Evolutionary conservation across 345 rosid species (phyloP).

Genomic region (Gossypium sturtianum): DNA sequence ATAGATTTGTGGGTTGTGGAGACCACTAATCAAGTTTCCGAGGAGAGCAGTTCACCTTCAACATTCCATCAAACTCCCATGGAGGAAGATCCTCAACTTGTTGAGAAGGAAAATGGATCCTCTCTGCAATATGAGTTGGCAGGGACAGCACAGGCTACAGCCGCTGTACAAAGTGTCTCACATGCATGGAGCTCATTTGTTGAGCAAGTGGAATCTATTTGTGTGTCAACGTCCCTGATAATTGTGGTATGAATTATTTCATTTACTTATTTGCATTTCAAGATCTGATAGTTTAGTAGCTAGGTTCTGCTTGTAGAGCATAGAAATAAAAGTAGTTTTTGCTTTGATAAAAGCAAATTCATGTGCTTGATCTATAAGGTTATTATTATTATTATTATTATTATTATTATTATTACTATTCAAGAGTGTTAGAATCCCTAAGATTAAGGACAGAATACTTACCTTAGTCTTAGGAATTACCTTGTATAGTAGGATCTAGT

Average conservation of each 20-base stretch:
- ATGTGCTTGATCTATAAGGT: neutral
- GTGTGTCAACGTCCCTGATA: constrained; percentile 71
- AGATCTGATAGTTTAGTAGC: neutral
- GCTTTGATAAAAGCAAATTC: neutral
- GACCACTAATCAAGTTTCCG: constrained; percentile 25
- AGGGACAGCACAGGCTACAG: constrained; percentile 24
- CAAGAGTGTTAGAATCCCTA: too few species aligned
- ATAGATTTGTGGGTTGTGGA: constrained; percentile 93
- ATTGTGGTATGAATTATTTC: constrained; percentile 56
- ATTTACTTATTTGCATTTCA: neutral
- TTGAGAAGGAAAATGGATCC: constrained; percentile 17
- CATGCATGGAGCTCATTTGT: constrained; percentile 77
- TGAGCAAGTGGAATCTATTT: constrained; percentile 78
- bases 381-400: too few species aligned
- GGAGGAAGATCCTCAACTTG: constrained; percentile 25
- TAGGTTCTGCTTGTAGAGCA: neutral
- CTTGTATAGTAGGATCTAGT: too few species aligned
- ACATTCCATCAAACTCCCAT: constrained; percentile 13
- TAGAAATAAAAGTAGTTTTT: neutral
- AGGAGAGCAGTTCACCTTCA: constrained; percentile 23
- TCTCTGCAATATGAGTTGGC: constrained; percentile 18
- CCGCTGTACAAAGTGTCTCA: constrained; percentile 36
- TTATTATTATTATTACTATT: too few species aligned
- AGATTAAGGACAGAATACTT: too few species aligned
- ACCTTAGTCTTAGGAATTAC: too few species aligned